These are phyloP conservation scores for Colletotrichum sp. DNA, from an alignment of 2,329 filamentous ascomycete genomes.

Conservation along the genomic window DNA sequence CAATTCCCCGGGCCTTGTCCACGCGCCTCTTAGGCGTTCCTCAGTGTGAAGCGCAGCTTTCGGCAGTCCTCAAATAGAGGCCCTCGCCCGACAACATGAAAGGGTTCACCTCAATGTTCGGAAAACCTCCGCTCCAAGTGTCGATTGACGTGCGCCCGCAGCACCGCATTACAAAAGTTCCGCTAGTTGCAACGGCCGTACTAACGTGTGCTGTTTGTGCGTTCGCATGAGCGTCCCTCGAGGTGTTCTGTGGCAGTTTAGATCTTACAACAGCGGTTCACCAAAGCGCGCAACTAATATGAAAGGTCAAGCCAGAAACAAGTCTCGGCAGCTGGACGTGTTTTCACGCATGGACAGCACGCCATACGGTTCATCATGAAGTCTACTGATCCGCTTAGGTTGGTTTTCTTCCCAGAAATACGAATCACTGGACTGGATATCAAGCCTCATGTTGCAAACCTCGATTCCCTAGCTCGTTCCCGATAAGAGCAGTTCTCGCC, in stretches of 20 bases:
- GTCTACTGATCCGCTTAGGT: neutral
- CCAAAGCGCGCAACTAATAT: neutral
- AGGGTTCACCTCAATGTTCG: neutral
- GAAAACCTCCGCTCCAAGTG: neutral
- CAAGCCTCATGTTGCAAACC: neutral
- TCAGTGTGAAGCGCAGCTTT: neutral
- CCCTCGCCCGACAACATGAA: neutral
- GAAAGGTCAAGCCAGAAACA: neutral
- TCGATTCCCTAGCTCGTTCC: neutral
- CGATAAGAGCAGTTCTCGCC: neutral
- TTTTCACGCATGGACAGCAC: neutral
- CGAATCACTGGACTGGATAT: neutral
- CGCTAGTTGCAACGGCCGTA: neutral
- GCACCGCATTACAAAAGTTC: neutral
- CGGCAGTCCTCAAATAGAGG: neutral
- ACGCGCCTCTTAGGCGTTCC: neutral
- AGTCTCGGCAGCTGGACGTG: neutral
- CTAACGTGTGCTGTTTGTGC: neutral
- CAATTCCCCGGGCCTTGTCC: neutral
- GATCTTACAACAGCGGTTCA: neutral
- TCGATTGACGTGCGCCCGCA: neutral
- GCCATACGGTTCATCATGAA: neutral
- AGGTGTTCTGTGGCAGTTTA: neutral
- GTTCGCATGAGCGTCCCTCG: neutral
- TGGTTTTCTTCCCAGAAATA: neutral